Percentiles rank a stretch among this genome's conserved stretches.
Evolutionary conservation across 495 filamentous ascomycete genomes (phyloP).

Genomic region (Bacidia gigantensis): DNA sequence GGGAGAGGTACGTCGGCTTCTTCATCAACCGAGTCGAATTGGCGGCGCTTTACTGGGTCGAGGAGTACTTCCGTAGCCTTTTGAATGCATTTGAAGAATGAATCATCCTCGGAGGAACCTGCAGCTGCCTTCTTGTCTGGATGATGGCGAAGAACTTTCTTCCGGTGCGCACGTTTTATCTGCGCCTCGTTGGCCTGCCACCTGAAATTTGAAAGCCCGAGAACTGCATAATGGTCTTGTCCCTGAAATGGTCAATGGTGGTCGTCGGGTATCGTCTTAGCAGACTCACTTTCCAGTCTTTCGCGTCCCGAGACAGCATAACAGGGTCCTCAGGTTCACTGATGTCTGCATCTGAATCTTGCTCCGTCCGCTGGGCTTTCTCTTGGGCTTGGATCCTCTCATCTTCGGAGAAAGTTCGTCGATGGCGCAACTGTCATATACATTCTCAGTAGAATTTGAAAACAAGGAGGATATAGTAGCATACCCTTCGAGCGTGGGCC

Average conservation of each 20-base stretch:
- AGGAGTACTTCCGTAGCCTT: slow-evolving; percentile 88
- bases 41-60: slow-evolving; percentile 83
- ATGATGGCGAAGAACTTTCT: slow-evolving; percentile 98
- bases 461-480: slow-evolving; percentile 8
- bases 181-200: slow-evolving; percentile 88
- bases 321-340: slow-evolving; percentile 84
- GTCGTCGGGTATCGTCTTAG: not conserved
- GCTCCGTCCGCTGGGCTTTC: slow-evolving; percentile 89
- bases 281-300: slow-evolving; percentile 88
- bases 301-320: slow-evolving; percentile 83
- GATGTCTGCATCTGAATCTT: slow-evolving; percentile 77
- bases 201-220: slow-evolving; percentile 84
- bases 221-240: slow-evolving; percentile 97
- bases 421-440: slow-evolving; percentile 59
- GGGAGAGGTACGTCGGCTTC: slow-evolving; percentile 82
- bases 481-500: slow-evolving; percentile 84
- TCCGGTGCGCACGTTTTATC: slow-evolving; percentile 96
- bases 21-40: slow-evolving; percentile 95
- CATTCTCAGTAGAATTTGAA: not conserved
- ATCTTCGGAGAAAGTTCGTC: slow-evolving; percentile 96
- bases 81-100: slow-evolving; percentile 99
- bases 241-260: slow-evolving; percentile 30
- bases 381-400: slow-evolving; percentile 91
- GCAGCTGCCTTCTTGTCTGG: slow-evolving; percentile 95
- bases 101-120: slow-evolving; percentile 80